Percentiles rank a stretch among this genome's conserved stretches.
These are phyloP conservation scores for Echeveria elegans DNA, from an alignment of 164 flowering plant genomes.

Conservation along the genomic window DNA sequence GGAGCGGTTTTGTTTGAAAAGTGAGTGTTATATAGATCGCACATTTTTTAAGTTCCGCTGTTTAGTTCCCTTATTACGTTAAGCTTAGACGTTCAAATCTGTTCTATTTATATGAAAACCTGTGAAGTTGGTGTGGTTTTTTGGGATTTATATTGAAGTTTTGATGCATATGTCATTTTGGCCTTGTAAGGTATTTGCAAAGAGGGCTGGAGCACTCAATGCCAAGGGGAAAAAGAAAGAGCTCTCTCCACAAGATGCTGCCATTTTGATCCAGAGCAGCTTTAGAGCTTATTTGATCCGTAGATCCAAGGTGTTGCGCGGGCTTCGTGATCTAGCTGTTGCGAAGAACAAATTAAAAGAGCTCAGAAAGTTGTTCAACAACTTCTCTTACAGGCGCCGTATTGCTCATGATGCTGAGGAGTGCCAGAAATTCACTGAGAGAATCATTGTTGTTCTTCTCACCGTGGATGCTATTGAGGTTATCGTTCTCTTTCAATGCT, in stretches of 20 bases:
- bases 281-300: constrained; percentile 75
- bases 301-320: constrained; percentile 75
- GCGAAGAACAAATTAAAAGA: constrained; percentile 86
- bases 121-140: no score
- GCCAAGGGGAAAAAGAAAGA: constrained; percentile 72
- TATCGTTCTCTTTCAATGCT: constrained; percentile 1
- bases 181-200: constrained; percentile 52
- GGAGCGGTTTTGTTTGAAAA: no score
- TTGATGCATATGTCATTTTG: constrained; percentile 4
- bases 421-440: constrained; percentile 81
- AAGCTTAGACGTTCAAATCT: no score
- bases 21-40: no score
- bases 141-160: constrained; percentile 1
- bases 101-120: no score
- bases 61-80: no score
- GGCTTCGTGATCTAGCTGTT: constrained; percentile 72
- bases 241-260: constrained; percentile 79
- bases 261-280: constrained; percentile 58
- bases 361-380: constrained; percentile 57
- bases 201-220: constrained; percentile 24
- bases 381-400: constrained; percentile 63
- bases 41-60: no score
- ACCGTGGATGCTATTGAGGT: constrained; percentile 94
- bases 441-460: constrained; percentile 77
- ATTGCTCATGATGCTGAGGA: constrained; percentile 63